phyloP scores from a whole-genome alignment of 2,329 filamentous ascomycete species.

The Beauveria asiatica region DNA sequence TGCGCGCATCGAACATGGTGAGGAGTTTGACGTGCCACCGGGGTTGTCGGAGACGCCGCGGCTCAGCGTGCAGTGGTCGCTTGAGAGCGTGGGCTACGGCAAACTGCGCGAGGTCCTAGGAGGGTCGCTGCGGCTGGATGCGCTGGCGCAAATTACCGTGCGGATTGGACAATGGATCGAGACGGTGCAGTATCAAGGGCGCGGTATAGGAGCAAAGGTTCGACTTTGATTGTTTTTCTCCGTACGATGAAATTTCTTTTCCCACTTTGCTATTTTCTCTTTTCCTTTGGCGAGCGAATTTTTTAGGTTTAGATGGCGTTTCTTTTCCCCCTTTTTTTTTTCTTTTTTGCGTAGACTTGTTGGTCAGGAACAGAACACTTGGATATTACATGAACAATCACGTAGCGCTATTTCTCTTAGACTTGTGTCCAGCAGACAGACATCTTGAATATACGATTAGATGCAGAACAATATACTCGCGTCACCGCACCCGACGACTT shows the following conservation, averaged over 20 bases:
- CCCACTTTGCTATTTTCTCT: background rate
- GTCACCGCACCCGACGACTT: too few relatives aligned
- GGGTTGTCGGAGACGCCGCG: slow-evolving; percentile 64
- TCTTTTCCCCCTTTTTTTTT: background rate
- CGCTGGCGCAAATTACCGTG: slow-evolving; percentile 66
- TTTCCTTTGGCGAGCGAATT: background rate
- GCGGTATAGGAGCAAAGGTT: slow-evolving; percentile 59
- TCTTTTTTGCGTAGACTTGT: background rate
- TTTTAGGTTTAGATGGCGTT: background rate
- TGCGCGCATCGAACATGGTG: slow-evolving; percentile 66
- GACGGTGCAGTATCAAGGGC: slow-evolving; percentile 59
- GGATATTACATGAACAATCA: too few relatives aligned
- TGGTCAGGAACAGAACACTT: slow-evolving; percentile 6
- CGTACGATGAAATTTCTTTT: background rate
- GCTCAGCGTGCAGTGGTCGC: slow-evolving; percentile 73
- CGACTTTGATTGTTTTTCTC: slow-evolving; percentile 16
- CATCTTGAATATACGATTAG: background rate
- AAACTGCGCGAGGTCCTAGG: slow-evolving; percentile 73
- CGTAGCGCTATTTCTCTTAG: background rate
- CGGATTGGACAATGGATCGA: slow-evolving; percentile 68
- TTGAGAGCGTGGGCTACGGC: slow-evolving; percentile 73
- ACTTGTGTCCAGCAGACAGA: background rate
- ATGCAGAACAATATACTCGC: background rate
- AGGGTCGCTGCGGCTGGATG: slow-evolving; percentile 69
- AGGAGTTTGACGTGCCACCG: slow-evolving; percentile 69